Conservation (phyloP, 208 protist species). For the Leishmania gerbilli region DNA sequence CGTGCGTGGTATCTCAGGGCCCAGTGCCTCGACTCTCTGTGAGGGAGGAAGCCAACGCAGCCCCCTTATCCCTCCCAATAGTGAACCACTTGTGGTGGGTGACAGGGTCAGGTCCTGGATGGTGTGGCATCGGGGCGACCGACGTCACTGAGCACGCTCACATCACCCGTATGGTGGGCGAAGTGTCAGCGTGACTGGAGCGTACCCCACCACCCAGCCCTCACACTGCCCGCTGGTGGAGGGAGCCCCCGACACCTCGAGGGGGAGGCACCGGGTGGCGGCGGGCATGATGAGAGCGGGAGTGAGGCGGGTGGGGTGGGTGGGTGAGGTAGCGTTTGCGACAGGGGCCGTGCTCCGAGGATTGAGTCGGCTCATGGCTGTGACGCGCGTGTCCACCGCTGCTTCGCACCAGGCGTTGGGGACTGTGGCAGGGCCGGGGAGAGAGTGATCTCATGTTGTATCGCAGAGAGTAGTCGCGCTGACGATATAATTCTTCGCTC, state of each 20-base stretch:
- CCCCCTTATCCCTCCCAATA: too few species aligned
- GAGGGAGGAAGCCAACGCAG: background rate
- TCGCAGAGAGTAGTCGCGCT: background rate
- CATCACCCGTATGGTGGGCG: background rate
- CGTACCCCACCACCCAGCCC: background rate
- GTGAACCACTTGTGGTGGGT: too few species aligned
- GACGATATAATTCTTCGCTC: background rate
- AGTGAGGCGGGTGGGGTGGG: background rate
- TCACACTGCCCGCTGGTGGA: background rate
- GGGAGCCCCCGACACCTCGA: background rate
- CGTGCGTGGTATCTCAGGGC: background rate
- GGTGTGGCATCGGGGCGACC: background rate
- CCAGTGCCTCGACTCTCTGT: background rate
- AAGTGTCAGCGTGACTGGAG: background rate
- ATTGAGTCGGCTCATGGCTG: background rate
- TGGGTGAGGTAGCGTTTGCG: background rate
- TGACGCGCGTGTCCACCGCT: background rate
- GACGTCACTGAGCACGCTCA: background rate
- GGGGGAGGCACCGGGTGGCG: background rate
- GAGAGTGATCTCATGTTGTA: background rate
- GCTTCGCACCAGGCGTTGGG: background rate
- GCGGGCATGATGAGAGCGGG: background rate
- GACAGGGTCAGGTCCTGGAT: background rate
- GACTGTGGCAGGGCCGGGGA: background rate
- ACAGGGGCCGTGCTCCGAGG: background rate